Evolutionary conservation across 192 early-diverging fungal species (phyloP).

Genomic region (Obelidium mucronatum): DNA sequence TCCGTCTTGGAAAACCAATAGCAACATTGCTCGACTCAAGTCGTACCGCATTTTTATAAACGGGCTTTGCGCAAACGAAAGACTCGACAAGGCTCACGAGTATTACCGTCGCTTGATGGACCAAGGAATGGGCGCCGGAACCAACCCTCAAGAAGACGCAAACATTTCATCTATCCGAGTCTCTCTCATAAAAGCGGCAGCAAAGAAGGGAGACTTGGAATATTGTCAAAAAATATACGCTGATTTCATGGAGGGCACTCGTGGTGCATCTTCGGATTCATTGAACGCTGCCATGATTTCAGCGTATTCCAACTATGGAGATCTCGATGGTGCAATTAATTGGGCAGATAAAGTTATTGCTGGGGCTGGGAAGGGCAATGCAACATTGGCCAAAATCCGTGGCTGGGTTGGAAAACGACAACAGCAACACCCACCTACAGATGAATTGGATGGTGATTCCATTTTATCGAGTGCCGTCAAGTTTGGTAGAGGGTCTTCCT

Average conservation of each 20-base stretch:
- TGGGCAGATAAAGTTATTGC: conserved; percentile 21
- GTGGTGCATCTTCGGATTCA: neutral
- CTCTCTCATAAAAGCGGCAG: neutral
- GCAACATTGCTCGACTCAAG: neutral
- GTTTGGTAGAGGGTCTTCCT: conserved; percentile 27
- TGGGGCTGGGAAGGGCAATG: conserved; percentile 25
- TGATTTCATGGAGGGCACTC: neutral
- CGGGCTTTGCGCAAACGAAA: neutral
- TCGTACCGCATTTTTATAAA: conserved; percentile 13
- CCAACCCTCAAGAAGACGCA: neutral
- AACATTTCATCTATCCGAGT: conserved; percentile 15
- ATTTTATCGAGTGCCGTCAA: neutral
- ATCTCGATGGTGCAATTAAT: conserved; percentile 17
- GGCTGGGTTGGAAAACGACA: neutral
- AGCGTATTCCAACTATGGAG: neutral
- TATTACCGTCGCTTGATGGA: neutral
- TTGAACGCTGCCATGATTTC: conserved; percentile 32
- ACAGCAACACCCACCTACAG: neutral
- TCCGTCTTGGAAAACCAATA: too few relatives aligned
- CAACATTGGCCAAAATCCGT: neutral
- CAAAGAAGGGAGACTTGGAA: neutral
- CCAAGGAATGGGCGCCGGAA: neutral
- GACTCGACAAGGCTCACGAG: neutral
- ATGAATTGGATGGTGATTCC: neutral
- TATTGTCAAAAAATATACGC: neutral